phyloP scores from a whole-genome alignment of 2,329 filamentous ascomycete species.

The Fusarium citri region DNA sequence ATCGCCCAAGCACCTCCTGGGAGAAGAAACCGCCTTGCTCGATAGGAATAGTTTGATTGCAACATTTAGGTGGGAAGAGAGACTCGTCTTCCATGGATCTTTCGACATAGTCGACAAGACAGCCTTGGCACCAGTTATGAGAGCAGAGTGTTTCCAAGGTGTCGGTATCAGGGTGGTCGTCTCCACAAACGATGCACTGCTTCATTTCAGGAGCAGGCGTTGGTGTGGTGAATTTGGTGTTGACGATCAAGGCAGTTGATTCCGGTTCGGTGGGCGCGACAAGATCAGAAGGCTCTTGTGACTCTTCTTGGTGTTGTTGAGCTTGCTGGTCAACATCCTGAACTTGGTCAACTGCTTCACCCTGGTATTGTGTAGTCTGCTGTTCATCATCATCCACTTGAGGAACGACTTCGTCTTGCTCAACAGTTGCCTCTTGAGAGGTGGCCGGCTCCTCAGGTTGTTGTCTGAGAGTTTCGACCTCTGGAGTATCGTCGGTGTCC shows the following conservation, averaged over 20 bases:
- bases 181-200: background rate
- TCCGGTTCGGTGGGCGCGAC: no score
- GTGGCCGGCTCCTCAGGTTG: background rate
- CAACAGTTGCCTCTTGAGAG: background rate
- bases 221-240: background rate
- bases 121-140: slow-evolving; percentile 59
- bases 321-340: no score
- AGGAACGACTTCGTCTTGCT: no score
- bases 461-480: accelerated
- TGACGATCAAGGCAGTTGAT: background rate
- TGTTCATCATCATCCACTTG: no score
- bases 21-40: slow-evolving; percentile 49
- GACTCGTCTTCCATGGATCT: slow-evolving; percentile 58
- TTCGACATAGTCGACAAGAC: slow-evolving; percentile 57
- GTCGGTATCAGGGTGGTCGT: accelerated
- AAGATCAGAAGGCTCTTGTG: background rate
- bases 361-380: no score
- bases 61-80: slow-evolving; percentile 67
- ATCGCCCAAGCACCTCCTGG: slow-evolving; percentile 49
- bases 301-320: no score
- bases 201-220: background rate
- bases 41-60: slow-evolving; percentile 55
- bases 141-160: no score
- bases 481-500: no score
- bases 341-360: no score